Evolutionary conservation across 108 stramenopile species (phyloP), one percentile per base, ranked within the genome.

Genomic region (Epithemia pelagica): DNA sequence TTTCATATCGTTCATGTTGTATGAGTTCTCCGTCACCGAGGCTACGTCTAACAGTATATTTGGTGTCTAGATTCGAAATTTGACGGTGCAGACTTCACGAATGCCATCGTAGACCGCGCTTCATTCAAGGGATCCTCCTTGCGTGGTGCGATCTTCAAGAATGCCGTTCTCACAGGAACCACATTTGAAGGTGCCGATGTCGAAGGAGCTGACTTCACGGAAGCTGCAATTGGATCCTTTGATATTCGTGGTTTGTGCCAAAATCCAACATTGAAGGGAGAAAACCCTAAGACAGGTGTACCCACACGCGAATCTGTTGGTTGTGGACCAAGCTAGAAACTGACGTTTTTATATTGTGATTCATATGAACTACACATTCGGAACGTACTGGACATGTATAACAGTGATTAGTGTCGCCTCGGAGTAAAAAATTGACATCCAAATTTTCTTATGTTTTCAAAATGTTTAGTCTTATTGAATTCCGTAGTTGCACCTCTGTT

Each of bases 191-290:
- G 76, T 0, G 94, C 96, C 15, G 79, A 96, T 77, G 83, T 98
- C 24, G 95, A 96, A 64, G 73, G 79, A 59, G 91, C 94, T 0
- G 97, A 98, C 77, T 98, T 98, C 72, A 91, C 94, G 0, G 95
- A 94, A 61, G 82, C 92, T 0, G 86, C 84, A 62, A 79, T 96
- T 64, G 96, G 96, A 32, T 89, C 90, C 59, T 98, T 93, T 67
- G 96, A 98, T 70, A 80, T 92, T 61, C 74, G 79, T 61, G 82
- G 78, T 53, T 75, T 98, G 52, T 98, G 97, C 86, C 91, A 92
- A 74, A 98, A 98, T 66, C 97, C 97, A 23, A 95, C 97, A 7
- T 76, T 98, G 51, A 90, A 93, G 84, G 97, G 97, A 29, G 84
- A 84, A 32, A 98, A 98, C 64, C 90, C 95, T 1, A 72, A 65